Evolutionary conservation across 2,329 filamentous ascomycete species (phyloP).

Genomic region (Calonectria hawksworthii): DNA sequence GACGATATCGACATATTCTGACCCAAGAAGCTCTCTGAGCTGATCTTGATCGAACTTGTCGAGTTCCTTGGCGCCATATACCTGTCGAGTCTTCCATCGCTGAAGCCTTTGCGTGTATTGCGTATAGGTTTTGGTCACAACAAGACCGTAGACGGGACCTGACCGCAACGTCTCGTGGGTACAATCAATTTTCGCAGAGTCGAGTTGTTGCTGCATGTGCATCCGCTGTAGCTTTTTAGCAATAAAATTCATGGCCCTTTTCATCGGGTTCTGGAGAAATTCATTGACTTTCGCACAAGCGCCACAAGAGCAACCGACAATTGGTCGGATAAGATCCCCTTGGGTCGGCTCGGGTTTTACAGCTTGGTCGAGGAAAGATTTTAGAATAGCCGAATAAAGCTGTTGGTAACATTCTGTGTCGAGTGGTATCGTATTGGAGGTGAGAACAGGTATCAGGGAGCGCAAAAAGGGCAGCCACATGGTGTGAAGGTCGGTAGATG

Average conservation of each 20-base stretch:
- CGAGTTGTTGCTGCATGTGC: conserved; percentile 41
- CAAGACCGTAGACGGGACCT: neutral
- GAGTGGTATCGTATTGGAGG: conserved; percentile 22
- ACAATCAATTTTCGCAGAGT: conserved; percentile 33
- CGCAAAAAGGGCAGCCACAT: conserved; percentile 51
- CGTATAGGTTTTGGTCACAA: neutral
- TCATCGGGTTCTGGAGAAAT: conserved; percentile 42
- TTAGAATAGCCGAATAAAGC: conserved; percentile 42
- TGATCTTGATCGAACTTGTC: neutral
- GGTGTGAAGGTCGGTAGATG: conserved; percentile 28
- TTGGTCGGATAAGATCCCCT: conserved; percentile 3
- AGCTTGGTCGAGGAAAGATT: conserved; percentile 38
- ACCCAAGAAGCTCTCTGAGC: neutral
- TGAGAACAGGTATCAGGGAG: conserved; percentile 33
- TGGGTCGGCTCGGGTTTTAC: conserved; percentile 36
- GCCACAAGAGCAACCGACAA: conserved; percentile 38
- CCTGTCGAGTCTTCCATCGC: neutral
- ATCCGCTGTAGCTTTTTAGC: conserved; percentile 32
- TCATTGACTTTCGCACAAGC: conserved; percentile 44
- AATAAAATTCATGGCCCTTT: conserved; percentile 24
- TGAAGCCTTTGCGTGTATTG: neutral
- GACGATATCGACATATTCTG: neutral
- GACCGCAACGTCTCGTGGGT: conserved; percentile 28
- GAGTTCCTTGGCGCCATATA: neutral
- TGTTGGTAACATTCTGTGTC: conserved; percentile 36